These are phyloP conservation scores for Fusarium tanahbumbuense DNA, from an alignment of 2,329 filamentous ascomycete species.

Conservation along the genomic window DNA sequence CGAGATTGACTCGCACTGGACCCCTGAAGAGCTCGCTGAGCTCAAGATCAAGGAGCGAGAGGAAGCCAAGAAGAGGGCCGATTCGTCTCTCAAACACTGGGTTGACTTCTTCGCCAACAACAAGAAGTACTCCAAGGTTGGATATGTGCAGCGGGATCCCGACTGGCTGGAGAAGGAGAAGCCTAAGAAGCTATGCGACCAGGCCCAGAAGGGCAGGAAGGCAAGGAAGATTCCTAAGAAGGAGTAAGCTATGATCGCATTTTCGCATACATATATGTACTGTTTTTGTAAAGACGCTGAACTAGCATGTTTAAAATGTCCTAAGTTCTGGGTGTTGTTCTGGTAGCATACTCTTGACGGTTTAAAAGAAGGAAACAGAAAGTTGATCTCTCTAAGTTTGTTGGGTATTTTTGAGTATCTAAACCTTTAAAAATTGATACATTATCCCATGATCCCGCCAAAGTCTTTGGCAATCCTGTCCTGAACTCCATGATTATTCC, in stretches of 20 bases:
- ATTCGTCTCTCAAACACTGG: conserved; percentile 81
- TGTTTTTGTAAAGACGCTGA: background rate
- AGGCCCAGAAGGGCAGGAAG: conserved; percentile 69
- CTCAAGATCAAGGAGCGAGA: conserved; percentile 72
- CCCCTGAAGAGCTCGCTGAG: conserved; percentile 63
- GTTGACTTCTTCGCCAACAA: conserved; percentile 82
- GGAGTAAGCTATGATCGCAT: background rate
- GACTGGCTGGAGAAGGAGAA: conserved; percentile 72
- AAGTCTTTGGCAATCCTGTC: background rate
- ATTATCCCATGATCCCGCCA: conserved; percentile 12
- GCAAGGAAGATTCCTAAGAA: conserved; percentile 57
- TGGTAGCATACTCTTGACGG: too few species aligned
- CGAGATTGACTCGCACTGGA: conserved; percentile 69
- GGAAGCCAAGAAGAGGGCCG: conserved; percentile 72
- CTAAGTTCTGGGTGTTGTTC: background rate
- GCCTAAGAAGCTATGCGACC: conserved; percentile 74
- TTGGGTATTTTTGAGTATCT: conserved; percentile 27
- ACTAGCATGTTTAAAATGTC: background rate
- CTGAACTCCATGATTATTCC: conserved; percentile 29
- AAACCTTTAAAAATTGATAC: conserved; percentile 20
- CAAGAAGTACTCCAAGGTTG: conserved; percentile 84
- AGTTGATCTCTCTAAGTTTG: conserved; percentile 23
- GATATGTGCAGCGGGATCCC: conserved; percentile 73
- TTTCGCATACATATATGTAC: background rate
- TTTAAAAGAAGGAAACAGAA: background rate